A percentile compares a stretch with the other conserved stretches of the same genome.
Conservation (phyloP, 75 land plant genomes). For the Picea sitchensis region DNA sequence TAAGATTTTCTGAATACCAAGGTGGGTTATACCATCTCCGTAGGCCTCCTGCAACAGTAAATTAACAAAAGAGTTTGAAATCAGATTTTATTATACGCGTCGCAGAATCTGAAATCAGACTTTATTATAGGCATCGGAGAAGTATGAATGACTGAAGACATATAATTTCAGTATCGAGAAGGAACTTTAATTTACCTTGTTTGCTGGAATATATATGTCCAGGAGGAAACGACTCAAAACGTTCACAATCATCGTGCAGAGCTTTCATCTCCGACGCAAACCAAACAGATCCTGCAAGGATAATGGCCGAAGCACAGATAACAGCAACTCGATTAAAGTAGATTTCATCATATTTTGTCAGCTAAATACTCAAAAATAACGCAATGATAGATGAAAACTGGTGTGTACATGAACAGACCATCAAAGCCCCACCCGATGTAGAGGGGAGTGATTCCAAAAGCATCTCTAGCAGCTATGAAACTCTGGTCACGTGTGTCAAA, state of each 20-base stretch:
- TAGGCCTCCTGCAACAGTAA: constrained; percentile 42
- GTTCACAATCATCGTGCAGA: constrained; percentile 91
- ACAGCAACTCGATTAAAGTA: no score
- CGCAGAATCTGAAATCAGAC: no score
- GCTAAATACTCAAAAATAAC: no score
- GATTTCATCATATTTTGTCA: no score
- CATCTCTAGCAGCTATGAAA: constrained; percentile 97
- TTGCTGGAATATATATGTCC: constrained; percentile 97
- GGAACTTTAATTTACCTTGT: neutral
- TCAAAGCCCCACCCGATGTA: constrained; percentile 99
- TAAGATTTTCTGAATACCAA: constrained; percentile 53
- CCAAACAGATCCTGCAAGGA: constrained; percentile 63
- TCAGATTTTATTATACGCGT: no score
- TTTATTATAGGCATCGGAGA: no score
- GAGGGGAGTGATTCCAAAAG: constrained; percentile 94
- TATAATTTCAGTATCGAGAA: no score
- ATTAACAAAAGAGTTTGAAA: no score
- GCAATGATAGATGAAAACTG: no score
- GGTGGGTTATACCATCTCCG: constrained; percentile 88
- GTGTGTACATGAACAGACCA: constrained; percentile 11
- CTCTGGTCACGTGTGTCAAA: constrained; percentile 88
- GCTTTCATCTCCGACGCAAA: constrained; percentile 99
- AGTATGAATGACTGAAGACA: no score
- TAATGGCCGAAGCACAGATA: no score
- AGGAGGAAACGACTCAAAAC: constrained; percentile 80